These are phyloP conservation scores for Globisporangium radiosum DNA, from an alignment of 352 stramenopile species.

Conservation along the genomic window DNA sequence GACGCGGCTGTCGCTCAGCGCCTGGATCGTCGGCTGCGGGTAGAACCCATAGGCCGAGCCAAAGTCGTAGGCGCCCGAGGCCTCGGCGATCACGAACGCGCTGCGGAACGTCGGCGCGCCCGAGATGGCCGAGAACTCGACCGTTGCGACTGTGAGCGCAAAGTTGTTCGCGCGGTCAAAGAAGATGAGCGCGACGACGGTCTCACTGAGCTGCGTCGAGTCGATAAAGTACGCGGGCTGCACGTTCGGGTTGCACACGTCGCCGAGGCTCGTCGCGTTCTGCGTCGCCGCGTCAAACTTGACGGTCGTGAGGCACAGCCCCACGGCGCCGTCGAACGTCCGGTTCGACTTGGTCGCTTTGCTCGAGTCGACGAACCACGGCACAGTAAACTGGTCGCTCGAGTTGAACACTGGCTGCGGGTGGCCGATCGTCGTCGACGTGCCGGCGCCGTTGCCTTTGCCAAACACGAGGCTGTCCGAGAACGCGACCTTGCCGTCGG, in stretches of 20 bases:
- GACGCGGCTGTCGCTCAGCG: conserved; percentile 45
- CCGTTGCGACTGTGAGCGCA: conserved; percentile 56
- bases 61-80: conserved; percentile 60
- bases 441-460: conserved; percentile 26
- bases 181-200: conserved; percentile 54
- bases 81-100: conserved; percentile 59
- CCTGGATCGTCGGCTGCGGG: conserved; percentile 53
- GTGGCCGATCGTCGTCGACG: conserved; percentile 45
- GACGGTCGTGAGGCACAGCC: conserved; percentile 53
- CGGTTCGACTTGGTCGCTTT: conserved; percentile 41
- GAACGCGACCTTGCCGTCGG: conserved; percentile 50
- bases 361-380: conserved; percentile 54
- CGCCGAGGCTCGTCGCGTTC: conserved; percentile 21
- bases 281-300: conserved; percentile 16
- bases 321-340: conserved; percentile 30
- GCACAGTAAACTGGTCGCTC: conserved; percentile 52
- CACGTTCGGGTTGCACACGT: conserved; percentile 50
- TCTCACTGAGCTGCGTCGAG: conserved; percentile 58
- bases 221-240: conserved; percentile 68
- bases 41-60: conserved; percentile 57
- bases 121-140: conserved; percentile 57
- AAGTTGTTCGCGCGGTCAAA: conserved; percentile 72
- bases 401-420: conserved; percentile 59
- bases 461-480: conserved; percentile 50
- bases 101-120: conserved; percentile 55